These are phyloP conservation scores for Sonneratia caseolaris DNA, from an alignment of 345 rosid genomes.

Conservation along the genomic window DNA sequence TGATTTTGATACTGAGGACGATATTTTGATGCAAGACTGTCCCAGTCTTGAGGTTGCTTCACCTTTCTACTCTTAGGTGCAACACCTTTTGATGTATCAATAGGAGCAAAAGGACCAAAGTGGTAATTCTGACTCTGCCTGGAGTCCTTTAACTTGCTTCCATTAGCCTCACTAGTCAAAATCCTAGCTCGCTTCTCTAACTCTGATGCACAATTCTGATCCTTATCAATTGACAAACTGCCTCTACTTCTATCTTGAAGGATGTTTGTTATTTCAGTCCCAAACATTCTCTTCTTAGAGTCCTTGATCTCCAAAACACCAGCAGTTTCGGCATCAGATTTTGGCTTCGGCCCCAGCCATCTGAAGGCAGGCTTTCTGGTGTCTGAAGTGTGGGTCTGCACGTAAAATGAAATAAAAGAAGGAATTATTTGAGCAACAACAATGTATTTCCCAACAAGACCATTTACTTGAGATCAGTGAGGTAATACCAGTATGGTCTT, in stretches of 20 bases:
- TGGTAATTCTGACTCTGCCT: conserved; percentile 25
- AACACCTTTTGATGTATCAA: conserved; percentile 13
- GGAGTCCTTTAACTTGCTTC: conserved; percentile 15
- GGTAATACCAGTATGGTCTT: no score
- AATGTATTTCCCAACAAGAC: not conserved
- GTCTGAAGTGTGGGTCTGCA: conserved; percentile 73
- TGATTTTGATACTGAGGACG: conserved; percentile 66
- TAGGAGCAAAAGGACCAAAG: conserved; percentile 81
- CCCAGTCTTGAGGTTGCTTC: conserved; percentile 37
- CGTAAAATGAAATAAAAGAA: not conserved
- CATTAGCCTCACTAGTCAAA: conserved; percentile 14
- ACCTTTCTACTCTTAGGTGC: conserved; percentile 18
- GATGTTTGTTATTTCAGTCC: conserved; percentile 63
- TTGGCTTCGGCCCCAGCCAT: conserved; percentile 66
- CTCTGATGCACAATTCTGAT: conserved; percentile 17
- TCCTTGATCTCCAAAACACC: conserved; percentile 22
- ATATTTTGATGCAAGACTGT: conserved; percentile 46
- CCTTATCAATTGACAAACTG: conserved; percentile 23
- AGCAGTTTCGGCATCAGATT: conserved; percentile 24
- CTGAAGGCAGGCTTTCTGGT: conserved; percentile 77
- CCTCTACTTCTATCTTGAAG: conserved; percentile 34
- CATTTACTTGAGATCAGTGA: not conserved
- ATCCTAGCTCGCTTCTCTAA: conserved; percentile 25
- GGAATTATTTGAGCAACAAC: not conserved
- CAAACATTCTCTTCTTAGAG: conserved; percentile 59